Conservation (phyloP, 192 early-diverging fungal species). For the Backusella australiensis region DNA sequence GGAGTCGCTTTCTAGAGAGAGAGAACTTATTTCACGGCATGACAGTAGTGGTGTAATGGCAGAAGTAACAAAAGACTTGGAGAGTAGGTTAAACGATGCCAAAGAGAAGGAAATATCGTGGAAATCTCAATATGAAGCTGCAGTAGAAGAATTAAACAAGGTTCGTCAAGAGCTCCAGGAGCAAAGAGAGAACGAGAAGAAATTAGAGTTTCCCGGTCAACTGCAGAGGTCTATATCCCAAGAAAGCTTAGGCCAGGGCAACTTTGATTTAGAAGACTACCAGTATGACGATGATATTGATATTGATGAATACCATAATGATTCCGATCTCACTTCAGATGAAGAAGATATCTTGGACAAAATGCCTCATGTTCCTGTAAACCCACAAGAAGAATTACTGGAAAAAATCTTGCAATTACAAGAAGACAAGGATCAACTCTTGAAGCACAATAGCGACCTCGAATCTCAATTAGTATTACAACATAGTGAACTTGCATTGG, state of each 20-base stretch:
- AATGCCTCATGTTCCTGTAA: not conserved
- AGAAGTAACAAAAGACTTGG: slow-evolving; percentile 9
- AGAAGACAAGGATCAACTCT: slow-evolving; percentile 32
- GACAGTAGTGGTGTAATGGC: slow-evolving; percentile 4
- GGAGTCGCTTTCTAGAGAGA: not conserved
- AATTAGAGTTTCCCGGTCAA: not conserved
- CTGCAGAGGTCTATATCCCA: not conserved
- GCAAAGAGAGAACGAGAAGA: not conserved
- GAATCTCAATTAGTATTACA: slow-evolving; percentile 28
- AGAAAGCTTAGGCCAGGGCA: not conserved
- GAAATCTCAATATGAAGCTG: not conserved
- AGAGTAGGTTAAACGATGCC: slow-evolving; percentile 4
- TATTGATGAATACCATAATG: not conserved
- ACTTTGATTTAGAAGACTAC: not conserved
- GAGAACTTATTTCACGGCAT: not conserved
- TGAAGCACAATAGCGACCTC: slow-evolving; percentile 26
- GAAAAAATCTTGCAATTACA: slow-evolving; percentile 14
- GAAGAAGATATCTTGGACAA: not conserved
- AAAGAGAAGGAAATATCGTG: slow-evolving; percentile 1
- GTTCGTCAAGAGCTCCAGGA: not conserved
- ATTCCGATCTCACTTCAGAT: not conserved
- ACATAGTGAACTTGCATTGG: slow-evolving; percentile 16
- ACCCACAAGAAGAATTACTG: slow-evolving; percentile 16
- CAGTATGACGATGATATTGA: not conserved
- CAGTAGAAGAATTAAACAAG: not conserved